These are phyloP conservation scores for Centella asiatica DNA, from an alignment of 129 eudicot genomes.

Conservation along the genomic window DNA sequence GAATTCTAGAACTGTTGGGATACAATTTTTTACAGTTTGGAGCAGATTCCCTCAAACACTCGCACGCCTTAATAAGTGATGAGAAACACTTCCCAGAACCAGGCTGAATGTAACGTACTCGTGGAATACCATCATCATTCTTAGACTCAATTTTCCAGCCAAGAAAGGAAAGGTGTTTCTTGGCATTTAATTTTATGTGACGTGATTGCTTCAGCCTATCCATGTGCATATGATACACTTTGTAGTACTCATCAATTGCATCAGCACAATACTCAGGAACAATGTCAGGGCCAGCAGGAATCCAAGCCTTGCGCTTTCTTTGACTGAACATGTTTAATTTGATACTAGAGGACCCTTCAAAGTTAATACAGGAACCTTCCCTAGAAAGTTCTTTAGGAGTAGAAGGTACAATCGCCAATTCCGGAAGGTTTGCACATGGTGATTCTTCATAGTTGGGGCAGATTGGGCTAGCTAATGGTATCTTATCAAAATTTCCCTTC, in stretches of 20 bases:
- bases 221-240: background rate
- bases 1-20: conserved; percentile 5
- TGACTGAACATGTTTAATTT: conserved; percentile 4
- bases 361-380: conserved; percentile 13
- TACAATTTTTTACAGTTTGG: conserved; percentile 12
- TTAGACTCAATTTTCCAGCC: conserved; percentile 54
- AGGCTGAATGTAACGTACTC: conserved; percentile 37
- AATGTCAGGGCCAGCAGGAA: conserved; percentile 20
- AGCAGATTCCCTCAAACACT: conserved; percentile 4
- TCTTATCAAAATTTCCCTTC: background rate
- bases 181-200: conserved; percentile 11
- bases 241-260: conserved; percentile 29
- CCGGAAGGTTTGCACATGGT: background rate
- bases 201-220: background rate
- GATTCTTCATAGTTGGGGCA: conserved; percentile 2
- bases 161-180: conserved; percentile 50
- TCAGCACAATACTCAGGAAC: conserved; percentile 34
- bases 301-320: conserved; percentile 14
- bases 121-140: background rate
- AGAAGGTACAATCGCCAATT: conserved; percentile 10
- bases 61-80: conserved; percentile 1
- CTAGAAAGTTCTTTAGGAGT: conserved; percentile 14
- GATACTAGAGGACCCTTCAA: conserved; percentile 5
- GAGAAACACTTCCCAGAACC: conserved; percentile 30
- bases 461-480: conserved; percentile 4